Base-by-base conservation (phyloP, 2,329 filamentous ascomycete species). In the Ophiosphaerella narmari region DNA sequence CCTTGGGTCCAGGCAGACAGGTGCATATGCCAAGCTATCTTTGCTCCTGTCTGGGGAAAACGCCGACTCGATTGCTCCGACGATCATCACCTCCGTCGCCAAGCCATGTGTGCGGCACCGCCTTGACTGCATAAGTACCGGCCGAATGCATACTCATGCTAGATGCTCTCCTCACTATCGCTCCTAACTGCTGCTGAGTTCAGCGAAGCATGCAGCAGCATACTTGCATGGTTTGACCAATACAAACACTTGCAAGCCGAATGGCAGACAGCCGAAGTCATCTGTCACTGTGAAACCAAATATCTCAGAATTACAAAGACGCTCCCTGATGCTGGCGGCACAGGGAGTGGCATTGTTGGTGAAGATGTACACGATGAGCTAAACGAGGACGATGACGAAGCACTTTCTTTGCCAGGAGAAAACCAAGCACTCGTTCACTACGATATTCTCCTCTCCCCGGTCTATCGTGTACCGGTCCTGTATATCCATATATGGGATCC, bases 391-490 rank as follows among this genome's bases (percentile, higher is more conserved):
- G 65, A 68, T 29, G 55, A 65, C 29, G 65, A 67, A 54, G 51
- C 43, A 29, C 52, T 67, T 2, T 26, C 42, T 33, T 16, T 39
- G 14, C 4, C 29, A 8, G 7, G 8, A 47, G 14, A 23, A 4
- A 23, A 33, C 5, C 29, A 31, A 6, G 32, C 43, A 34, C 23
- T 53, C 1, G 42, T 71, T n/a, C 48, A 66, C 46, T 78, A 76
- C 67, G 73, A 78, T 52, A 65, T 79, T 38, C 42, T 77, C 12
- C 66, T 75, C 24, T 80, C 78, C 2, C 67, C 73, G 16, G 67
- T 68, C 9, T 80, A 79, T 48, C 67, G 68, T 38, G 77, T 79
- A 2, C 78, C 78, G 0, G 72, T 77, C 2, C 63, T 80, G 7
- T 79, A 80, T 55, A 60, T 76, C 48, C 59, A 52, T 18, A 61